Evolutionary conservation across 169 alveolate species (phyloP).

Genomic region (Miamiensis avidus): DNA sequence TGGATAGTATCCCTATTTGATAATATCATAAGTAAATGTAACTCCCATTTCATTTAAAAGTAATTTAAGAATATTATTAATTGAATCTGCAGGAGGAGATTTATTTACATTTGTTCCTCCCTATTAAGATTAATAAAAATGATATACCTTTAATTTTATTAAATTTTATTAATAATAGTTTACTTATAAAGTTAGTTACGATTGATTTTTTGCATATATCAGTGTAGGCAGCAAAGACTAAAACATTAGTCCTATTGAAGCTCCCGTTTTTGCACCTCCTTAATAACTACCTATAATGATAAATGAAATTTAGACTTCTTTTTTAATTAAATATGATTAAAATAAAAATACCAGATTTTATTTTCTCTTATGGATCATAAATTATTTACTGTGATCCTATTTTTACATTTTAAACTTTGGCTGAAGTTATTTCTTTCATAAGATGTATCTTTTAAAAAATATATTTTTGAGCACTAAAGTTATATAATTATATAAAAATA

Average conservation of each 20-base stretch:
- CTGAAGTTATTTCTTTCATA: slow-evolving; percentile 18
- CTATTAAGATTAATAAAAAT: neutral
- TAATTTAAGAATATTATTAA: neutral
- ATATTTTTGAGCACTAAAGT: neutral
- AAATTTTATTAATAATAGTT: neutral
- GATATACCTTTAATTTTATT: neutral
- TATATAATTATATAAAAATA: too few relatives aligned
- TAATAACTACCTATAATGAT: neutral
- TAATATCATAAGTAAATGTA: neutral
- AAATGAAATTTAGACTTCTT: neutral
- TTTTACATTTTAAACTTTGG: slow-evolving; percentile 1
- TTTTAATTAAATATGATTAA: neutral
- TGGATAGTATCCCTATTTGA: slow-evolving; percentile 17
- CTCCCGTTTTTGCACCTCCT: slow-evolving; percentile 16
- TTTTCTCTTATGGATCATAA: slow-evolving; percentile 13
- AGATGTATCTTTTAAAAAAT: neutral
- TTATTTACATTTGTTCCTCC: slow-evolving; percentile 26
- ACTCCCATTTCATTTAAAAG: slow-evolving; percentile 13
- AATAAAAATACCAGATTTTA: slow-evolving; percentile 11
- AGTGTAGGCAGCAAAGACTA: slow-evolving; percentile 14
- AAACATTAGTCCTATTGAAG: slow-evolving; percentile 16
- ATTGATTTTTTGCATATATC: neutral
- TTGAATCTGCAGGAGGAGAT: slow-evolving; percentile 20
- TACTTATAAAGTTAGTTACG: neutral
- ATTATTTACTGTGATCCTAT: neutral